A percentile compares a stretch with the other conserved stretches of the same genome.
Conservation (phyloP, 2,329 filamentous ascomycete species). For the Cladosporium austrohemisphaericum region DNA sequence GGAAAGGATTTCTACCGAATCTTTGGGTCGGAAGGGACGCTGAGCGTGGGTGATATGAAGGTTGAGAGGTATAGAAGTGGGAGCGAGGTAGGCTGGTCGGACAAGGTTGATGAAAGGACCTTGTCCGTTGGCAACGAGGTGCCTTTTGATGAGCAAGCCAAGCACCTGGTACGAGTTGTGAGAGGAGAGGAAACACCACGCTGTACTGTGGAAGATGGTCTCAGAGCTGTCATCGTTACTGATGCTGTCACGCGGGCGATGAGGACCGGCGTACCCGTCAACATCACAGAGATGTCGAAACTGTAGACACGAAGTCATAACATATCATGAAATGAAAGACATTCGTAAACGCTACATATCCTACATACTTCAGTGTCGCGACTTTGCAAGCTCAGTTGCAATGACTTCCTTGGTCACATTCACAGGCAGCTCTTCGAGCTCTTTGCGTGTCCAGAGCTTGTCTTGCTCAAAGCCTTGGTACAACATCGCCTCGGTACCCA, state of each 20-base stretch:
- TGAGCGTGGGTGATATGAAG: slow-evolving; percentile 55
- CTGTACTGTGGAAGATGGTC: slow-evolving; percentile 49
- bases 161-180: slow-evolving; percentile 51
- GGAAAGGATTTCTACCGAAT: slow-evolving; percentile 51
- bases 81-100: slow-evolving; percentile 43
- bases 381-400: slow-evolving; percentile 30
- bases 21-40: slow-evolving; percentile 49
- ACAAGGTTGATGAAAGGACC: slow-evolving; percentile 34
- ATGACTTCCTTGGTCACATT: slow-evolving; percentile 56
- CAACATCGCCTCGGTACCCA: slow-evolving; percentile 68
- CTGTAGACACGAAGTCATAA: background rate
- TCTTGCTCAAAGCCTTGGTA: slow-evolving; percentile 58
- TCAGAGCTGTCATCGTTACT: slow-evolving; percentile 52
- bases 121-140: slow-evolving; percentile 32
- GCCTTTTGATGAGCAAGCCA: slow-evolving; percentile 53
- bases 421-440: slow-evolving; percentile 57
- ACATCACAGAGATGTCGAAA: slow-evolving; percentile 4
- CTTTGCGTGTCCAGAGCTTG: slow-evolving; percentile 60
- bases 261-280: slow-evolving; percentile 27
- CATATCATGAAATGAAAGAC: background rate
- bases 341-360: too few species aligned
- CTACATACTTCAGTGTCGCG: background rate
- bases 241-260: slow-evolving; percentile 49
- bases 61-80: slow-evolving; percentile 43
- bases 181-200: slow-evolving; percentile 40